Evolutionary conservation across 164 flowering plant genomes (phyloP), one percentile per base, ranked within the genome.

Genomic region (Santalum album): DNA sequence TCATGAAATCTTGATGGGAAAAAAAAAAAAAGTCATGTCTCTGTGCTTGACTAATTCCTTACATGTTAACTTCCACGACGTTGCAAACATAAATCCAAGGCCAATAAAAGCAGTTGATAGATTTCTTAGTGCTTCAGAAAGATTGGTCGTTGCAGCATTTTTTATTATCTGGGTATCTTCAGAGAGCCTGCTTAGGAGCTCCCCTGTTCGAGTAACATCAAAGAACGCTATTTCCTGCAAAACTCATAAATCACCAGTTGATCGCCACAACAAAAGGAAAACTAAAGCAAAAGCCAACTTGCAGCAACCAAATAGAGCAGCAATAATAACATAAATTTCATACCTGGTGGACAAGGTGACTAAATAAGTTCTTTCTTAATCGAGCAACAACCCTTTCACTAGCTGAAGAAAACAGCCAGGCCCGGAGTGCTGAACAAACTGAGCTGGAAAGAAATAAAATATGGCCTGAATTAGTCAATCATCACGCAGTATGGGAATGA

Each of bases 341-440:
- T 59, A 85, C 99, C 73, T 94, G 99, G 25, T 69, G 54, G 40
- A 90, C 49, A 51, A 94, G 92, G 72, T 94, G 99, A 61, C 75
- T 75, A 69, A 87, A 87, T 52, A 94, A 69, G 51, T 69, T 73
- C 72, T 77, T 90, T 61, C 99, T 81, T 60, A 94, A 59, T 14
- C 96, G 74, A 56, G 96, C 97, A 60, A 90, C 99, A 55, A 90
- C 97, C 66, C 92, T 87, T 69, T 94, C 99, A 68, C 99, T 94
- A 15, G 96, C 95, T 55, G 97, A 79, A 57, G 84, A 61, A 73
- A 94, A 94, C 62, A 94, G 54, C 99, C 97, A 94, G 56, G 97
- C 88, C 16, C 94, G 80, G 58, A 90, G 60, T 57, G 89, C 92
- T 44, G 97, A 72, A 66, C 82, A 85, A 38, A 87, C 16, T 16